Evolutionary conservation across 2,329 filamentous ascomycete genomes (phyloP).

Genomic region (Neofusicoccum laricinum): DNA sequence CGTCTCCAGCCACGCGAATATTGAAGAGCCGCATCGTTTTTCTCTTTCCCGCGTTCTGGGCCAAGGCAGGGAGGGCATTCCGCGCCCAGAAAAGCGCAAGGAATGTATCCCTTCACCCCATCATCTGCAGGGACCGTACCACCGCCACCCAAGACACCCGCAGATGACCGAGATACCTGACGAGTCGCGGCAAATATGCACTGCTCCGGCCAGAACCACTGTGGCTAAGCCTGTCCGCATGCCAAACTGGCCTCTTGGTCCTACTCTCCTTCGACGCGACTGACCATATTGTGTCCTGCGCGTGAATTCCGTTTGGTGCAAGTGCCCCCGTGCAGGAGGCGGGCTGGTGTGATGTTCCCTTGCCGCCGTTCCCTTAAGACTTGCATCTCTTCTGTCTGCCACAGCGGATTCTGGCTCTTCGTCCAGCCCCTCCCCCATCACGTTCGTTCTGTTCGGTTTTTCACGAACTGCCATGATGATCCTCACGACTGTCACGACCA

Average conservation of each 20-base stretch:
- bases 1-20: not conserved
- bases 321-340: slow-evolving; percentile 2
- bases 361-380: slow-evolving; percentile 13
- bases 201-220: slow-evolving; percentile 5
- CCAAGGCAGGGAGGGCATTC: slow-evolving; percentile 11
- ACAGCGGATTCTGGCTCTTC: not conserved
- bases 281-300: slow-evolving; percentile 1
- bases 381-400: not conserved
- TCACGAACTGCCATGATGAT: slow-evolving; percentile 7
- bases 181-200: slow-evolving; percentile 1
- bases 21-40: not conserved
- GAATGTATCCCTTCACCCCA: slow-evolving; percentile 15
- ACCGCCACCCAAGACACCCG: slow-evolving; percentile 4
- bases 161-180: slow-evolving; percentile 2
- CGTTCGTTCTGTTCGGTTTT: slow-evolving; percentile 9
- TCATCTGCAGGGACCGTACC: slow-evolving; percentile 12
- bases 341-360: slow-evolving; percentile 1
- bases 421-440: not conserved
- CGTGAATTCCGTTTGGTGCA: slow-evolving; percentile 5
- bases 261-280: slow-evolving; percentile 4
- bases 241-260: not conserved
- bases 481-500: not conserved
- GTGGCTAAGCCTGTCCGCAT: slow-evolving; percentile 2
- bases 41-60: not conserved
- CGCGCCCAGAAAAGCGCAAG: not conserved